Percentiles rank a stretch among this genome's conserved stretches.
Conservation (phyloP, 768 basidiomycete genomes). For the Holtermanniella nyarrowii region DNA sequence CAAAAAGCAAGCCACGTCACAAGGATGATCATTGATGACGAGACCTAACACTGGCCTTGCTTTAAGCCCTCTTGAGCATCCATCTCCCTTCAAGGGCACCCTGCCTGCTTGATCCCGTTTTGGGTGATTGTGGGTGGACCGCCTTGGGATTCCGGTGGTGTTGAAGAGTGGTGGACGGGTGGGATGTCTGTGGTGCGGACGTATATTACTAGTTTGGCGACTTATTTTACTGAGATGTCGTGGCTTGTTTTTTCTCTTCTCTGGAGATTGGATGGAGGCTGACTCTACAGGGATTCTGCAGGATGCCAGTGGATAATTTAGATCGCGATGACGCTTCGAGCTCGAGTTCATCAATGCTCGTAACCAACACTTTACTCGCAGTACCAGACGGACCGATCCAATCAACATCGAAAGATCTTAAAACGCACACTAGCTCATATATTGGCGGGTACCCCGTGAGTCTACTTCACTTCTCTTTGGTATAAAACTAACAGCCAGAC, state of each 20-base stretch:
- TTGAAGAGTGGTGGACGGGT: not conserved
- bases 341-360: conserved; percentile 21
- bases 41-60: conserved; percentile 20
- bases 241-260: conserved; percentile 1
- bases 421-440: conserved; percentile 21
- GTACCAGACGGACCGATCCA: conserved; percentile 35
- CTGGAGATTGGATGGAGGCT: not conserved
- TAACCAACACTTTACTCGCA: conserved; percentile 28
- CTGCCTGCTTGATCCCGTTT: conserved; percentile 10
- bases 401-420: conserved; percentile 13
- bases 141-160: conserved; percentile 9
- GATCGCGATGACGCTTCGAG: conserved; percentile 5
- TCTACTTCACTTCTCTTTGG: conserved; percentile 23
- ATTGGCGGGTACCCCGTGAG: conserved; percentile 36
- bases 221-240: conserved; percentile 26
- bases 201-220: conserved; percentile 36
- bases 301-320: not conserved
- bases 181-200: conserved; percentile 16
- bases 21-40: conserved; percentile 37
- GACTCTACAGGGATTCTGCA: not conserved
- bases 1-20: not conserved
- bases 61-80: conserved; percentile 1
- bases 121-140: conserved; percentile 8
- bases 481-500: not conserved
- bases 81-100: conserved; percentile 1